These are phyloP conservation scores for Phaeophleospora eucalypticola DNA, from an alignment of 2,329 filamentous ascomycete species.

Conservation along the genomic window DNA sequence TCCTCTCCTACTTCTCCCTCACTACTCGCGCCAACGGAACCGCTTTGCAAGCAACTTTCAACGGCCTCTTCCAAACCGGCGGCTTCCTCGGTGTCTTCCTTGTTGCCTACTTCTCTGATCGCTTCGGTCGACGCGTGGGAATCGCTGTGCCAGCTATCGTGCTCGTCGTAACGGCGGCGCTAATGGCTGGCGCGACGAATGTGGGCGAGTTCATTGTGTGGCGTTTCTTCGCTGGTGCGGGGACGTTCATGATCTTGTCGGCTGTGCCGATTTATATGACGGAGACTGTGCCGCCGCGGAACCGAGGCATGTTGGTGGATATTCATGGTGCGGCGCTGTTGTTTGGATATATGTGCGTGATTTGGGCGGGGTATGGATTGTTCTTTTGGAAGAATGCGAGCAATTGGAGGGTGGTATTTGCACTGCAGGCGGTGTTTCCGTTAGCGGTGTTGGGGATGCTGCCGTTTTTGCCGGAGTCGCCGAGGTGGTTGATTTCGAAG, in stretches of 20 bases:
- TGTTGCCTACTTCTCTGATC: slow-evolving; percentile 1
- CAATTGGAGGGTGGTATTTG: slow-evolving; percentile 3
- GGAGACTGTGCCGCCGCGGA: slow-evolving; percentile 1
- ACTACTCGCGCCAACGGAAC: slow-evolving; percentile 1
- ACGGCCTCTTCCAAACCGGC: slow-evolving; percentile 3
- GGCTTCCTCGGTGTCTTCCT: slow-evolving; percentile 6
- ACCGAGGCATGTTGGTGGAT: slow-evolving; percentile 4
- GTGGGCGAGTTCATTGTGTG: slow-evolving; percentile 5
- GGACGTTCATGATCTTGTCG: slow-evolving; percentile 2
- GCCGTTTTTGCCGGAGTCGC: slow-evolving; percentile 4
- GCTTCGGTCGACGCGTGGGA: neutral
- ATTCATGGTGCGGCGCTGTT: slow-evolving; percentile 3
- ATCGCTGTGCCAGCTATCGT: slow-evolving; percentile 2
- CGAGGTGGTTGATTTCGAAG: slow-evolving; percentile 5
- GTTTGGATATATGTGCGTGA: slow-evolving; percentile 4
- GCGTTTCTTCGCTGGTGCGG: slow-evolving; percentile 3
- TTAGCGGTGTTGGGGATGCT: slow-evolving; percentile 1
- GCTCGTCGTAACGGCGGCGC: slow-evolving; percentile 1
- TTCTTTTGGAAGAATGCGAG: slow-evolving; percentile 4
- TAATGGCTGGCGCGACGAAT: slow-evolving; percentile 4
- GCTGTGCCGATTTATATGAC: slow-evolving; percentile 7
- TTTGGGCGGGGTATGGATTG: slow-evolving; percentile 5
- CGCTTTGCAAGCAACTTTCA: slow-evolving; percentile 2
- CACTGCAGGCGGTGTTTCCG: slow-evolving; percentile 1
- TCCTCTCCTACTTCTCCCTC: slow-evolving; percentile 2